Evolutionary conservation across 768 basidiomycete species (phyloP), one percentile per base, ranked within the genome.

Genomic region (Phlegmacium glaucopus): DNA sequence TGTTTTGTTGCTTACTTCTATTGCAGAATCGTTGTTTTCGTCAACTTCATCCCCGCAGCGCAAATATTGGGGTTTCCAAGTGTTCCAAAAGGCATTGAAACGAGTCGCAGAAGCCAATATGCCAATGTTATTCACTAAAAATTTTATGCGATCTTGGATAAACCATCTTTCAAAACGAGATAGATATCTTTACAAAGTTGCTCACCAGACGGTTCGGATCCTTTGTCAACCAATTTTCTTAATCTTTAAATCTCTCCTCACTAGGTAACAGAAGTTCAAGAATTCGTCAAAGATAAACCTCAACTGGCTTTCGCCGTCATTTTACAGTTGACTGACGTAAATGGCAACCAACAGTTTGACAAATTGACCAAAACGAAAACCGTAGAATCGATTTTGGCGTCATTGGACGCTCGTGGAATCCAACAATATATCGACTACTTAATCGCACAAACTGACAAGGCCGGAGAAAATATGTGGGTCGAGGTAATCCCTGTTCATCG

Each of bases 131-230:
- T 94, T 99, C 64, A 94, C 90, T 15, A 87, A 86, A 58, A 94
- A 96, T 63, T 90, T 96, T 59, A 94, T 97, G 88, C 85, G 93
- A 30, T 86, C 87, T 30, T 95, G 94, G 91, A 94, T 95, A 50
- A 95, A 95, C 61, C 94, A 98, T 64, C 75, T 99, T 16, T 88
- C 91, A 0, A 85, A 90, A 45, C 77, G 76, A 38, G 94, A 97
- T 64, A 80, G 93, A 42, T 87, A 93, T 61, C 69, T 98, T 39
- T 90, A 95, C 71, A 94, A 91, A 66, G 85, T 87, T 13, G 91
- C 95, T 2, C 78, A 78, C 48, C 83, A 90, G 64, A 84, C 91
- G 61, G 95, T 89, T 56, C 37, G 85, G 39, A 29, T 40, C 10
- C 28, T 35, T 41, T 13, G 13, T 9, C 17, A 37, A 34, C 7